Base-by-base conservation (phyloP, 352 stramenopile genomes). In the Phytophthora multivora region DNA sequence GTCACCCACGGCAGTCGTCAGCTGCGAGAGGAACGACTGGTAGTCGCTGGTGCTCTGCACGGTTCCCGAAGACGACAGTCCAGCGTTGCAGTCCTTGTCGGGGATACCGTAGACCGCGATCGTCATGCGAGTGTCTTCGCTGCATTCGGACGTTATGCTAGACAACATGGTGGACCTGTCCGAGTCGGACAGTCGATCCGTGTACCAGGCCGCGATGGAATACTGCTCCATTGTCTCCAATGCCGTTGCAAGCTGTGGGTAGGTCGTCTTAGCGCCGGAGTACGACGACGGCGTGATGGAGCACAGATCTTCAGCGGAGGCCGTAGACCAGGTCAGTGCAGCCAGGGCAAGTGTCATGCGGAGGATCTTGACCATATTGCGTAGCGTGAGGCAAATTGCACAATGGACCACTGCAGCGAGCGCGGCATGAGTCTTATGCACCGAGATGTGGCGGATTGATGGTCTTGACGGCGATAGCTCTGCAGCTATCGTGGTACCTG, bases 21-120 rank as follows among this genome's bases (percentile, higher is more conserved):
- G 43, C 25, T 65, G 62, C 1, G 67, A 55, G 5, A 90, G 57
- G 63, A 86, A 90, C 19, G 61, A 52, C 31, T 70, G 50, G 49
- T 89, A 87, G 41, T 85, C 70, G 25, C 68, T 70, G 1, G 70
- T 61, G 52, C 58, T 87, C 13, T 73, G 63, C 2, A 80, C 72
- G 11, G 50, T 66, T 35, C 71, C 69, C 9, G 63, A 63, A 3
- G 63, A 68, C 23, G 81, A 90, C 25, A 85, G 80, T 10, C 76
- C 74, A 28, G 66, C 75, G 30, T 73, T 71, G 51, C 82, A 91
- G 67, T 91, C 79, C 52, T 91, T 89, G 54, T 84, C 58, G 2
- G 81, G 81, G 13, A 91, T 65, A 11, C 82, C 82, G 52, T 91
- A 91, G 38, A 91, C 77, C 2, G 83, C 77, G 41, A 90, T 74